These are phyloP conservation scores for Penicillium crustosum DNA, from an alignment of 2,329 filamentous ascomycete species.

Conservation along the genomic window DNA sequence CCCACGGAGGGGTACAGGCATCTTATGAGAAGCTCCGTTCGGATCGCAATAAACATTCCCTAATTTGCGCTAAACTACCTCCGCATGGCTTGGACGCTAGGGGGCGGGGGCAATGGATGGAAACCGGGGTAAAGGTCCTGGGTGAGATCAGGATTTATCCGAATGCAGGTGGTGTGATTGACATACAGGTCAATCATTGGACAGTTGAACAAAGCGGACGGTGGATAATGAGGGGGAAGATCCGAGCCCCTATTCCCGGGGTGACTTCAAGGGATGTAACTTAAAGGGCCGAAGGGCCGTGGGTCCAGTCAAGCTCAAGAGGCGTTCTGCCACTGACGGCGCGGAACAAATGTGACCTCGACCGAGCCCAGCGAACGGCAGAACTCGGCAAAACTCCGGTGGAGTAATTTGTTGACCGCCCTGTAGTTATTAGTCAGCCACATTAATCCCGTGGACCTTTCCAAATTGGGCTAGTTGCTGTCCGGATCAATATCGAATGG, in stretches of 20 bases:
- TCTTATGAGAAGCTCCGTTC: slow-evolving; percentile 24
- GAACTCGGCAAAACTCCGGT: slow-evolving; percentile 29
- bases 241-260: slow-evolving; percentile 14
- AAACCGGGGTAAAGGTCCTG: slow-evolving; percentile 24
- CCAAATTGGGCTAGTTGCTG: not conserved
- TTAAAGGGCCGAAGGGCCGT: not conserved
- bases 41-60: slow-evolving; percentile 18
- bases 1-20: slow-evolving; percentile 25
- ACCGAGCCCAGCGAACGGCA: slow-evolving; percentile 7
- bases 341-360: slow-evolving; percentile 12
- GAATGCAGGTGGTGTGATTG: slow-evolving; percentile 20
- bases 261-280: not conserved
- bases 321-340: slow-evolving; percentile 19
- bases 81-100: slow-evolving; percentile 28
- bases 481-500: too few relatives aligned
- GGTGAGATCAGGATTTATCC: slow-evolving; percentile 22
- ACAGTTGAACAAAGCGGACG: slow-evolving; percentile 1
- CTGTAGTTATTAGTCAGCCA: not conserved
- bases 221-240: slow-evolving; percentile 17
- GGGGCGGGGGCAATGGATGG: slow-evolving; percentile 15
- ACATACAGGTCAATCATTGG: slow-evolving; percentile 14
- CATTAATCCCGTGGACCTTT: not conserved
- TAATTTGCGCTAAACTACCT: slow-evolving; percentile 16
- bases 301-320: slow-evolving; percentile 22
- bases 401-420: slow-evolving; percentile 18